Evolutionary conservation across 2,329 filamentous ascomycete genomes (phyloP), one percentile per base, ranked within the genome.

Genomic region (Botrytis fragariae): DNA sequence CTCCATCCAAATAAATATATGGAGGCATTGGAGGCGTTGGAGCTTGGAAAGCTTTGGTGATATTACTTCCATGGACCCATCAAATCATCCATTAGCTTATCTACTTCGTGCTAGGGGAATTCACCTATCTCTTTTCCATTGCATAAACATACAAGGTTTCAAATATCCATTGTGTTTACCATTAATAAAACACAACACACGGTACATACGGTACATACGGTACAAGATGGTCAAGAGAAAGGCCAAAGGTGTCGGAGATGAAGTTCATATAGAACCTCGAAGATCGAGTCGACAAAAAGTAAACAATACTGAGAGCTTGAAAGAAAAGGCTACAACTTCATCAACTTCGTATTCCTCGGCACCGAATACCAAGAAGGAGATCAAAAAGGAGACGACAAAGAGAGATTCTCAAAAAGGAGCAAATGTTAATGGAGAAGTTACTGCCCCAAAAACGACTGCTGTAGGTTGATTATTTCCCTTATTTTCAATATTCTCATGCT

Each of bases 171-270:
- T 69, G 35, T 39, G n/a, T 57, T n/a, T 39, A 16, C 25, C 48
- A 57, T 22, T 48, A 69, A 37, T 39, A n/a, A 39, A 29, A 57
- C n/a, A 39, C 60, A 42, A 39, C 32, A 32, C 25, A 18, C 45
- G 45, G 44, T 45, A 61, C 29, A 62, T 22, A 54, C 67, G 51
- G 22, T 37, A 25, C 8, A 48, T 10, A 48, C 44, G 20, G 25
- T 8, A 14, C 65, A 72, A 35, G 10, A 79, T 80, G 79, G 74
- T 74, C 18, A 80, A 80, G 75, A 72, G 79, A 70, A 80, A 80
- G 72, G 76, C 75, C 57, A 76, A 76, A 68, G 74, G 79, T 18
- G 20, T 76, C 39, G 77, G 59, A 25, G 71, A 62, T n/a, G 72
- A 29, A 25, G 60, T 57, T 48, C 22, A 42, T 22, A 25, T 35